Conservation (phyloP, 2,329 filamentous ascomycete genomes). For the Claviceps quebecensis region DNA sequence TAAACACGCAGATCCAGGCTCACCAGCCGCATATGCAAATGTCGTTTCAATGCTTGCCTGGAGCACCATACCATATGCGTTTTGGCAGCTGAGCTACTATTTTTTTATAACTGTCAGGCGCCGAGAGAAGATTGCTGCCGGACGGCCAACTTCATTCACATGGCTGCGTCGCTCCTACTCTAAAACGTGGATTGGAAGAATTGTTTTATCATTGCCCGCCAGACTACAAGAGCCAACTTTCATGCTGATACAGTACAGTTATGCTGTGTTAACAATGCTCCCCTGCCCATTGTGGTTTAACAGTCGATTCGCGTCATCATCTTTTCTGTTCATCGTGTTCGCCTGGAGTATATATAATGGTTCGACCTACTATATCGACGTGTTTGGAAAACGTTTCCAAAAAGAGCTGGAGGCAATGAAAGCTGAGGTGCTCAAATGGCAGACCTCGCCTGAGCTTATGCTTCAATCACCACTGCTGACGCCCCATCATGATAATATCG, state of each 20-base stretch:
- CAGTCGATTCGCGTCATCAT: slow-evolving; percentile 63
- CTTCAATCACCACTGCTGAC: slow-evolving; percentile 21
- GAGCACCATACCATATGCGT: slow-evolving; percentile 81
- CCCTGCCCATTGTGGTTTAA: slow-evolving; percentile 94
- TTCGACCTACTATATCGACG: slow-evolving; percentile 94
- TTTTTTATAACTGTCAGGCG: slow-evolving; percentile 89
- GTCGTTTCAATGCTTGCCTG: slow-evolving; percentile 79
- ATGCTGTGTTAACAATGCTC: slow-evolving; percentile 84
- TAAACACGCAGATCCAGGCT: slow-evolving; percentile 53
- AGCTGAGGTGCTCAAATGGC: slow-evolving; percentile 81
- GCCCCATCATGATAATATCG: slow-evolving; percentile 15
- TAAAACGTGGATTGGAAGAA: slow-evolving; percentile 73
- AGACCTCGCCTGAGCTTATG: slow-evolving; percentile 41
- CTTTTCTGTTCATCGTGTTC: slow-evolving; percentile 73
- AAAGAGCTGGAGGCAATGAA: slow-evolving; percentile 86
- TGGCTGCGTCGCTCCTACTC: slow-evolving; percentile 90
- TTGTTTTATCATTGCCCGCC: slow-evolving; percentile 67
- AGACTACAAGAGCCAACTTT: slow-evolving; percentile 75
- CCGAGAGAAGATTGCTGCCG: slow-evolving; percentile 90
- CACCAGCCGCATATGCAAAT: slow-evolving; percentile 63
- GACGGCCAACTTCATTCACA: slow-evolving; percentile 90
- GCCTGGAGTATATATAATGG: slow-evolving; percentile 94
- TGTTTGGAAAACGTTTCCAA: slow-evolving; percentile 93
- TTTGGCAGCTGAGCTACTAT: slow-evolving; percentile 92
- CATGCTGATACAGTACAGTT: slow-evolving; percentile 89